Conservation (phyloP, 768 basidiomycete species). For the Collybiopsis luxurians region DNA sequence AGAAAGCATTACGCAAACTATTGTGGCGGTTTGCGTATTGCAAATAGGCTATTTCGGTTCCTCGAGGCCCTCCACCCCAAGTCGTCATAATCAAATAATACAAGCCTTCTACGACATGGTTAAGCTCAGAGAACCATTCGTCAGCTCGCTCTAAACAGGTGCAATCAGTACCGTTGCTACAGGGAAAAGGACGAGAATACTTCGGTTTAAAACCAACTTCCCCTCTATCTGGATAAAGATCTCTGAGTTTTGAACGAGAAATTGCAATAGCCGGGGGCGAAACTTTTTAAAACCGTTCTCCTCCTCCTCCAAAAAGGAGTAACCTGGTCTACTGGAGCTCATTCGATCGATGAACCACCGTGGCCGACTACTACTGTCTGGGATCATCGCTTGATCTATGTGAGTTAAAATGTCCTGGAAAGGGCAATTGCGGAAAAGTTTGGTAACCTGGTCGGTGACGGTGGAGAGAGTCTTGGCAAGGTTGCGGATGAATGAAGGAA, state of each 20-base stretch:
- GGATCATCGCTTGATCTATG: not conserved
- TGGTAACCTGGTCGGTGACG: not conserved
- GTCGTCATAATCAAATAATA: slow-evolving; percentile 10
- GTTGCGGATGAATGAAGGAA: not conserved
- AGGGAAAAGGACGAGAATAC: not conserved
- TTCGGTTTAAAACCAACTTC: not conserved
- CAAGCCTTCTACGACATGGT: slow-evolving; percentile 9
- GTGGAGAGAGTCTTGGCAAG: not conserved
- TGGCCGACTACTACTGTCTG: not conserved
- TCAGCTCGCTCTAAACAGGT: too few relatives aligned
- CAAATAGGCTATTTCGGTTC: slow-evolving; percentile 14
- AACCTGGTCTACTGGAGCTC: not conserved
- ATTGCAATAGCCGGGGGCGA: not conserved
- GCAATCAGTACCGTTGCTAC: not conserved
- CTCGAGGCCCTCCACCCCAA: slow-evolving; percentile 14
- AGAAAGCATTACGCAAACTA: slow-evolving; percentile 5
- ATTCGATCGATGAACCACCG: not conserved
- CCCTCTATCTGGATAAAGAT: not conserved
- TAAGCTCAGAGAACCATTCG: not conserved
- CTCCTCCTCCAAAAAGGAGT: not conserved
- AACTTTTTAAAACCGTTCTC: not conserved
- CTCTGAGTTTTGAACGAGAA: not conserved
- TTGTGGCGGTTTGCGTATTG: slow-evolving; percentile 2
- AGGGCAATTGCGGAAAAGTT: not conserved
- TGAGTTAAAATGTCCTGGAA: not conserved